A percentile compares a stretch with the other conserved stretches of the same genome.
Conservation (phyloP, 345 rosid species). For the Fremontodendron californicum region DNA sequence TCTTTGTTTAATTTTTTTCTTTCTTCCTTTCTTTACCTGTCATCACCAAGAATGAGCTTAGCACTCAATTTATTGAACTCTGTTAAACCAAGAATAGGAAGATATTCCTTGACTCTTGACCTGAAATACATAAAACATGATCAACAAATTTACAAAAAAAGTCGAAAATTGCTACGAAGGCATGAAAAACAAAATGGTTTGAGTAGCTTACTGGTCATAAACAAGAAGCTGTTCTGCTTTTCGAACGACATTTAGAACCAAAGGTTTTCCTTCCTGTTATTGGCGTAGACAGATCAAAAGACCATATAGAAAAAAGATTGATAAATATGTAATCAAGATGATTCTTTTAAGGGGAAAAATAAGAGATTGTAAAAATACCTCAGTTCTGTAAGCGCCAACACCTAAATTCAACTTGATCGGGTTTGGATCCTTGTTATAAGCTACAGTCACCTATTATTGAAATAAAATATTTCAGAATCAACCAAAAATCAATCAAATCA, state of each 20-base stretch:
- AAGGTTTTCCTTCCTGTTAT: slow-evolving; percentile 88
- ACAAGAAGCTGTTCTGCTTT: slow-evolving; percentile 77
- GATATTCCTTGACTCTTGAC: slow-evolving; percentile 84
- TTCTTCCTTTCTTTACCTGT: slow-evolving; percentile 42
- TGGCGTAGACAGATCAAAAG: slow-evolving; percentile 8
- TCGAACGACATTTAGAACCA: slow-evolving; percentile 73
- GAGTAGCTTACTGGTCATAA: slow-evolving; percentile 55
- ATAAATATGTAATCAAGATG: too few relatives aligned
- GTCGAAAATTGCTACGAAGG: background rate
- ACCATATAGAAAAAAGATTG: background rate
- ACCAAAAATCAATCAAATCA: background rate
- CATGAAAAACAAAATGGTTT: background rate
- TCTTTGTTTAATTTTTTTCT: background rate
- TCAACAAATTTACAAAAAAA: background rate
- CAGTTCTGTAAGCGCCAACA: slow-evolving; percentile 96
- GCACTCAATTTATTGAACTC: slow-evolving; percentile 89
- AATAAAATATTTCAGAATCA: background rate
- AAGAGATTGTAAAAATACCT: too few relatives aligned
- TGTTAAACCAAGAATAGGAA: slow-evolving; percentile 81
- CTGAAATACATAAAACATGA: slow-evolving; percentile 28
- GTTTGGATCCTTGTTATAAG: slow-evolving; percentile 85
- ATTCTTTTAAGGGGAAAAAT: too few relatives aligned
- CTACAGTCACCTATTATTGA: slow-evolving; percentile 71
- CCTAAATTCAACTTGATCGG: slow-evolving; percentile 88
- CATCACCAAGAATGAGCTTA: slow-evolving; percentile 82